phyloP scores from a whole-genome alignment of 139 green algal species.

The Chlorella sp. region DNA sequence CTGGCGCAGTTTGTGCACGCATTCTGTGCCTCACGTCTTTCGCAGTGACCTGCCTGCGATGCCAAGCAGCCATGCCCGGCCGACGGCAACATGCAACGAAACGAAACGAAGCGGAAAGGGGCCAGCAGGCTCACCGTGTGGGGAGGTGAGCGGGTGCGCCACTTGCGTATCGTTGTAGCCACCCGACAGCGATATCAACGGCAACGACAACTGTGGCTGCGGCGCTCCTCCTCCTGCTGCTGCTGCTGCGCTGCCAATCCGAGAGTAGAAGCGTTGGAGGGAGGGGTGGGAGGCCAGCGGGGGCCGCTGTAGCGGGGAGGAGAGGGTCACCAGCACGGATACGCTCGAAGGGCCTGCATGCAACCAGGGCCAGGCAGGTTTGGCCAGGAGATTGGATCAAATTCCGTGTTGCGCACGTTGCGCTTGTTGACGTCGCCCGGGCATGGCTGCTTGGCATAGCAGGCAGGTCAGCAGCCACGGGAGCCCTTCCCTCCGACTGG shows the following conservation, averaged over 20 bases:
- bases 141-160: slow-evolving; percentile 1
- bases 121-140: background rate
- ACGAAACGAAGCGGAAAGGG: background rate
- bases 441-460: too few relatives aligned
- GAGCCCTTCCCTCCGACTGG: too few relatives aligned
- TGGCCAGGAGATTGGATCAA: too few relatives aligned
- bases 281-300: slow-evolving; percentile 36
- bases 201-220: slow-evolving; percentile 6
- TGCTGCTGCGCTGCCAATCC: background rate
- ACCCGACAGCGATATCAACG: slow-evolving; percentile 26
- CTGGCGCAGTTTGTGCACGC: too few relatives aligned
- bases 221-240: background rate
- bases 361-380: too few relatives aligned
- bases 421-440: too few relatives aligned
- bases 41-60: too few relatives aligned
- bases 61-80: too few relatives aligned
- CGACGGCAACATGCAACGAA: too few relatives aligned
- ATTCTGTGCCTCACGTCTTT: too few relatives aligned
- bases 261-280: slow-evolving; percentile 22
- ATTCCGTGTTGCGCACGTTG: too few relatives aligned
- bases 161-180: slow-evolving; percentile 44
- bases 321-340: slow-evolving; percentile 36
- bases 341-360: slow-evolving; percentile 22
- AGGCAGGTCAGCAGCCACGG: too few relatives aligned
- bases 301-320: slow-evolving; percentile 32